Percentiles rank a stretch among this genome's conserved stretches.
Conservation (phyloP, 768 basidiomycete species). For the Daedaleopsis sinensis region DNA sequence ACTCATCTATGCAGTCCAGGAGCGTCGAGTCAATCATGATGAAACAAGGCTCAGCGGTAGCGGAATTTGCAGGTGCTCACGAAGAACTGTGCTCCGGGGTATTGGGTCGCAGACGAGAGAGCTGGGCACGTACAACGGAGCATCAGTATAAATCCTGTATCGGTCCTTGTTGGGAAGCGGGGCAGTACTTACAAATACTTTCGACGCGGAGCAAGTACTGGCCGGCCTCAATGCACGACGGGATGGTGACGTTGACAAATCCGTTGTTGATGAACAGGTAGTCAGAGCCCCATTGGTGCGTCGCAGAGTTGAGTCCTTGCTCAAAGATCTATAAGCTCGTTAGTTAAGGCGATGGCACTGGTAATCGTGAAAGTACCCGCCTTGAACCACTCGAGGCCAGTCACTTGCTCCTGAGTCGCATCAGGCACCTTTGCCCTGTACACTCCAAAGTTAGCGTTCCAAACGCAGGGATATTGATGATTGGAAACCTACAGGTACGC, state of each 20-base stretch:
- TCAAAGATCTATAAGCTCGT: constrained; percentile 42
- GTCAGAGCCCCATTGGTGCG: constrained; percentile 49
- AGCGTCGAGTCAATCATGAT: too few relatives aligned
- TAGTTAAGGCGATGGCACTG: neutral
- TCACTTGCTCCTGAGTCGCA: constrained; percentile 49
- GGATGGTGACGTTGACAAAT: constrained; percentile 49
- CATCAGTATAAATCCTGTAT: neutral
- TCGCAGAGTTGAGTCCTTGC: constrained; percentile 39
- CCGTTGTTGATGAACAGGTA: constrained; percentile 49
- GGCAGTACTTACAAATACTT: constrained; percentile 44
- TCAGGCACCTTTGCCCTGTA: constrained; percentile 45
- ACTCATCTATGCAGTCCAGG: constrained; percentile 31
- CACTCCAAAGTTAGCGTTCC: neutral
- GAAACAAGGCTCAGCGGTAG: too few relatives aligned
- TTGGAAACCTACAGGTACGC: constrained; percentile 6
- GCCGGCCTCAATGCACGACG: constrained; percentile 47
- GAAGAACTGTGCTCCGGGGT: constrained; percentile 62
- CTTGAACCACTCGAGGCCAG: constrained; percentile 55
- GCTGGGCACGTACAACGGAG: constrained; percentile 31
- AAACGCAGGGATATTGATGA: neutral
- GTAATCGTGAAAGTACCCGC: neutral
- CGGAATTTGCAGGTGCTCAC: constrained; percentile 21
- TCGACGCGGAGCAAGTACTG: constrained; percentile 54
- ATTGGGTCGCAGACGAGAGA: constrained; percentile 44
- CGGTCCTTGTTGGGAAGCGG: neutral